Evolutionary conservation across 768 basidiomycete species (phyloP).

Genomic region (Hypholoma sublateritium): DNA sequence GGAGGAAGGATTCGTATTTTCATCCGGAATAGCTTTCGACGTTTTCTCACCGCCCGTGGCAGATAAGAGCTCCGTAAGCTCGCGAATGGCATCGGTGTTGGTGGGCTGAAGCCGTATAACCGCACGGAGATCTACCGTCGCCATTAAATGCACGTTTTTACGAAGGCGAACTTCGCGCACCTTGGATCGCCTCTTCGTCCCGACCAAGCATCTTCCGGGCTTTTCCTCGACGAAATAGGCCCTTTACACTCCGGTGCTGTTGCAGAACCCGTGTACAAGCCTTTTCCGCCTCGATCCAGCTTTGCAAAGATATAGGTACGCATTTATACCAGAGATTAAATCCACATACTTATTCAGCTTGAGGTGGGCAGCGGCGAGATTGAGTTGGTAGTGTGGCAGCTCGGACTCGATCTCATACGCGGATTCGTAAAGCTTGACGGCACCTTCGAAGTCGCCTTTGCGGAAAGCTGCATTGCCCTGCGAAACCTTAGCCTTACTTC

Average conservation of each 20-base stretch:
- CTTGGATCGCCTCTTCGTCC: conserved; percentile 59
- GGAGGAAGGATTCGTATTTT: conserved; percentile 20
- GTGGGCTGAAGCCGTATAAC: conserved; percentile 61
- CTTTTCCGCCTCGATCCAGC: conserved; percentile 71
- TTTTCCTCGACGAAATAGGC: conserved; percentile 66
- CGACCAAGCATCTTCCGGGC: conserved; percentile 62
- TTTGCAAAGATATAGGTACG: conserved; percentile 24
- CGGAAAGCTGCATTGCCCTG: conserved; percentile 74
- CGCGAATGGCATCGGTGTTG: conserved; percentile 62
- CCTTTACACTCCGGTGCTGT: conserved; percentile 70
- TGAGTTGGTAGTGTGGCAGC: conserved; percentile 74
- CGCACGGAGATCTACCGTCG: conserved; percentile 54
- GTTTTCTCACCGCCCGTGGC: conserved; percentile 16
- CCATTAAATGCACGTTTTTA: background rate
- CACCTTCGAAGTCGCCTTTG: conserved; percentile 53
- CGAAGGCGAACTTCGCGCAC: conserved; percentile 26
- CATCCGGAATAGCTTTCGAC: conserved; percentile 12
- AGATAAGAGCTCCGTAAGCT: conserved; percentile 45
- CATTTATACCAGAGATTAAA: background rate
- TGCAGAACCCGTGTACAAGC: conserved; percentile 65
- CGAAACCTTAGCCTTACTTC: background rate
- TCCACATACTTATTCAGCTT: conserved; percentile 64
- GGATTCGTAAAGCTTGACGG: conserved; percentile 56
- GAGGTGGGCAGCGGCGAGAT: conserved; percentile 72
- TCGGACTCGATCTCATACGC: conserved; percentile 70